Conservation (phyloP, 805 yeast genomes). For the Candida silvicultrix region DNA sequence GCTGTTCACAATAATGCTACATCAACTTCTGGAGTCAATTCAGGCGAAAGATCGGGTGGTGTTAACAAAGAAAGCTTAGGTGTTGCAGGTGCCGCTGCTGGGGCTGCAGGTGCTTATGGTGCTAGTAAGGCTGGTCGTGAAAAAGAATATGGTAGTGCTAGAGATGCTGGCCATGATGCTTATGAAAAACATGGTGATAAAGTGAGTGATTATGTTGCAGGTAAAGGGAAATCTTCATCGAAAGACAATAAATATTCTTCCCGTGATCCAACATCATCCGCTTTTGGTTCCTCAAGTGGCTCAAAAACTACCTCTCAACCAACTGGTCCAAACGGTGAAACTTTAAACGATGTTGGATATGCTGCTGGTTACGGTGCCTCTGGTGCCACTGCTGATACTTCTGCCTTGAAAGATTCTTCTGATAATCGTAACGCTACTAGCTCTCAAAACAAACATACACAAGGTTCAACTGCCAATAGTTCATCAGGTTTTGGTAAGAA, state of each 20-base stretch:
- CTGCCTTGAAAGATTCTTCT: neutral
- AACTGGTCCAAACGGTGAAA: conserved; percentile 1
- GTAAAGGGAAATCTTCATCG: neutral
- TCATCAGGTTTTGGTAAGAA: neutral
- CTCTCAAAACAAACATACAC: neutral
- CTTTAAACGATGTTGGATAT: conserved; percentile 1
- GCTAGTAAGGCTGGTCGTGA: neutral
- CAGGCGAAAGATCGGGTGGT: neutral
- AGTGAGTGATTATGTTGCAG: neutral
- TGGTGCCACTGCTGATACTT: conserved; percentile 2
- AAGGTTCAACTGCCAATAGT: neutral
- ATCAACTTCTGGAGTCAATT: neutral
- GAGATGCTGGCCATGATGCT: neutral
- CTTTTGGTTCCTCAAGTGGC: neutral
- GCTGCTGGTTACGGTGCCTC: conserved; percentile 8
- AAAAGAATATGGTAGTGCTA: neutral
- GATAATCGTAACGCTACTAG: neutral
- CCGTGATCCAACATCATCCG: neutral
- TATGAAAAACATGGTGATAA: neutral
- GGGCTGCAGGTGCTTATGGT: neutral
- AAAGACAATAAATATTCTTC: neutral
- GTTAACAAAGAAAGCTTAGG: neutral
- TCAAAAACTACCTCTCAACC: neutral
- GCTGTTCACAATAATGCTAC: neutral
- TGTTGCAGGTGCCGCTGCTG: conserved; percentile 3